Conservation (phyloP, 495 filamentous ascomycete species). For the Aspergillus wentii region DNA sequence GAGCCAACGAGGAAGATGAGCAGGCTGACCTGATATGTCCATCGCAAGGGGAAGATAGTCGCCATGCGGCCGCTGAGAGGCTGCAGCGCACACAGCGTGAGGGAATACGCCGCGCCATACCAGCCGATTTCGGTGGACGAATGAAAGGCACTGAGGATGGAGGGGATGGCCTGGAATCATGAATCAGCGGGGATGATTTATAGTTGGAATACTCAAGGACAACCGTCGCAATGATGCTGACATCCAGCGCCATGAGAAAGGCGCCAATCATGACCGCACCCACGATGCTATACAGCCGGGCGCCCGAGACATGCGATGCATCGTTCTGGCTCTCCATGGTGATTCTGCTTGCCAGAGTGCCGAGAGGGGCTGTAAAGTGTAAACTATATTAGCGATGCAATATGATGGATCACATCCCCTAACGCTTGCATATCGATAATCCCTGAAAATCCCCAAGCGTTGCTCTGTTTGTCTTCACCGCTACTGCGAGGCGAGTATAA, state of each 20-base stretch:
- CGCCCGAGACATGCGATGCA: too few species aligned
- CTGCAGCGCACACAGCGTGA: slow-evolving; percentile 55
- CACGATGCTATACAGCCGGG: slow-evolving; percentile 15
- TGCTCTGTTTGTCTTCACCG: too few species aligned
- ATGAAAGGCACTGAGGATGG: slow-evolving; percentile 40
- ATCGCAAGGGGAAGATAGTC: slow-evolving; percentile 56
- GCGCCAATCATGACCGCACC: slow-evolving; percentile 23
- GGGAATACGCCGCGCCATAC: slow-evolving; percentile 49
- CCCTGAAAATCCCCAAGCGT: too few species aligned
- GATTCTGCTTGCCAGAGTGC: too few species aligned
- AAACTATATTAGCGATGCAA: too few species aligned
- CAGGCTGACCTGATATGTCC: slow-evolving; percentile 58
- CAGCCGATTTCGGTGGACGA: slow-evolving; percentile 43
- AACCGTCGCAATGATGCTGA: slow-evolving; percentile 41
- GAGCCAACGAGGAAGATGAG: slow-evolving; percentile 69
- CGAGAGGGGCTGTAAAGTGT: too few species aligned
- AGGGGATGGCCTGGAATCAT: slow-evolving; percentile 35
- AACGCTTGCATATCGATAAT: too few species aligned
- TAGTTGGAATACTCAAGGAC: too few species aligned
- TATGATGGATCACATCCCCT: too few species aligned
- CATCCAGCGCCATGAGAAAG: slow-evolving; percentile 41
- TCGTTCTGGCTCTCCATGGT: too few species aligned
- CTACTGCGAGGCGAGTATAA: too few species aligned
- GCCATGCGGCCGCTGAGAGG: slow-evolving; percentile 39
- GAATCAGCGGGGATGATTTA: slow-evolving; percentile 4